These are phyloP conservation scores for Hanseniaspora taiwanica DNA, from an alignment of 805 yeast genomes.

Conservation along the genomic window DNA sequence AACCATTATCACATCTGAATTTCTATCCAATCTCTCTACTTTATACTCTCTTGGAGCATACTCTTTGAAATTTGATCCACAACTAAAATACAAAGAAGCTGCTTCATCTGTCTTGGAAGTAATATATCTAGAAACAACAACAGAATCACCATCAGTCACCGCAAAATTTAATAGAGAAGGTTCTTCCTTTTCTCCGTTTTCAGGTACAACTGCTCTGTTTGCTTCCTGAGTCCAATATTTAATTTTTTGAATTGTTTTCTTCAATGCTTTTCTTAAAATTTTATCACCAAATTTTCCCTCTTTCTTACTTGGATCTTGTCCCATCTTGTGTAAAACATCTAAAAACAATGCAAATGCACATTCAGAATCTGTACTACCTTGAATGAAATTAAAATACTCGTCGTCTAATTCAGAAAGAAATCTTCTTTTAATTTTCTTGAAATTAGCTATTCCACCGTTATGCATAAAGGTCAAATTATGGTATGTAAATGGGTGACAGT, in stretches of 20 bases:
- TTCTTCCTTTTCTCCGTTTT: conserved; percentile 26
- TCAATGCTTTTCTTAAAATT: conserved; percentile 51
- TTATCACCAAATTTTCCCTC: conserved; percentile 39
- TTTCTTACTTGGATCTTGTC: conserved; percentile 48
- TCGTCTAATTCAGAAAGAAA: conserved; percentile 65
- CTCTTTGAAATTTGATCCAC: conserved; percentile 86
- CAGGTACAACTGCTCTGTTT: conserved; percentile 14
- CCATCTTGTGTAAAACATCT: conserved; percentile 63
- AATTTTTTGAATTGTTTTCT: conserved; percentile 59
- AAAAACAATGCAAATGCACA: conserved; percentile 84
- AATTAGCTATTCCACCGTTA: conserved; percentile 79
- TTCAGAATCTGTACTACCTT: conserved; percentile 93
- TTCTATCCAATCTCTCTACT: conserved; percentile 87
- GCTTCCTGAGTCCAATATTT: conserved; percentile 68
- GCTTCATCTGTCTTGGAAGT: conserved; percentile 89
- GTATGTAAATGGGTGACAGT: conserved; percentile 91
- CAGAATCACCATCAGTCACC: conserved; percentile 80
- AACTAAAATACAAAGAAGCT: conserved; percentile 86
- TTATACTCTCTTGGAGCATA: conserved; percentile 82
- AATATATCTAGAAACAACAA: conserved; percentile 79
- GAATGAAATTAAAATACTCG: conserved; percentile 64
- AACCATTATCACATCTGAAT: conserved; percentile 91
- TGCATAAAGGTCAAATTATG: conserved; percentile 93
- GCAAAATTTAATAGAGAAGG: conserved; percentile 91
- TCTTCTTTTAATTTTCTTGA: conserved; percentile 56